Evolutionary conservation across 1,284 basidiomycete species (phyloP), one percentile per base, ranked within the genome.

Genomic region (Macrocystidia cucumis): DNA sequence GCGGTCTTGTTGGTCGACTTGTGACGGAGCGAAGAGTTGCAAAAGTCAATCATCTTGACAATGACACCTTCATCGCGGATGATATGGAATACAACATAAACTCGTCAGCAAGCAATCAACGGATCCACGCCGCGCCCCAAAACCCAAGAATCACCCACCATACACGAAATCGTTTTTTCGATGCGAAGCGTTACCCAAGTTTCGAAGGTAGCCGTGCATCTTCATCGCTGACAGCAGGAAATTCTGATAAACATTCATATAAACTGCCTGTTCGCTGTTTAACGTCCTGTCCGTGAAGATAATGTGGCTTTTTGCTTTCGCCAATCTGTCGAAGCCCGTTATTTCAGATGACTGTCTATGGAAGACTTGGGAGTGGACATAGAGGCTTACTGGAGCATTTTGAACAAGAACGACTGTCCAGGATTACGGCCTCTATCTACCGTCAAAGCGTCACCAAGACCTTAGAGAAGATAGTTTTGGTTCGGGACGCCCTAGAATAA

Each of bases 191-290:
- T 62, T 44, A n/a, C 66, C 63, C 76, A 73, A 81, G 29, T 69
- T 67, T 29, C 67, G 65, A 23, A 95, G 64, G 55, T 96, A 97
- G 34, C 77, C 72, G 34, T 88, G 78, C 67, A 92, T 85, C 62
- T 92, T 97, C 68, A 93, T 81, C 1, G 89, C 89, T 1, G 80
- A 72, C 16, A 95, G 57, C n/a, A 89, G 59, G 50, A 93, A 87
- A 49, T 82, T 86, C 55, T 92, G 80, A 53, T 91, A 92, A 6
- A 96, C 65, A 54, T 97, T 98, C 23, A 76, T 54, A 54, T 87
- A 76, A 2, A 89, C 78, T 0, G 71, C 72, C 21, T 66, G 48
- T 17, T 59, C 46, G 2, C 73, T 61, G 55, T 95, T 97, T 44
- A 96, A 68, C 5, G 52, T 50, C 2, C 74, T 72, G 55, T 98